phyloP scores from a whole-genome alignment of 2,329 filamentous ascomycete genomes.

The Aspergillus persii region DNA sequence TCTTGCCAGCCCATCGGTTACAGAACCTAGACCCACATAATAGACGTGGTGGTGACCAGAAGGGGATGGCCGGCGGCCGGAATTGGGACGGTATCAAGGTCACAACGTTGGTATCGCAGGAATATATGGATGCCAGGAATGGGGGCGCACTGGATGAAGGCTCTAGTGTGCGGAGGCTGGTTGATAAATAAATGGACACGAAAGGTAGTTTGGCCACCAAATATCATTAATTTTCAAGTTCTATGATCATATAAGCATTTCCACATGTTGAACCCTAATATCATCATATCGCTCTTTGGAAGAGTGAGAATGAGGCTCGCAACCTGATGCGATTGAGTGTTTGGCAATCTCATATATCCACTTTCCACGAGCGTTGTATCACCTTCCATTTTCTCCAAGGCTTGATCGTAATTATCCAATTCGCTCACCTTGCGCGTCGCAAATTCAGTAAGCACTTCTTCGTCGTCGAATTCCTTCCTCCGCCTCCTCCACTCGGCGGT shows the following conservation, averaged over 20 bases:
- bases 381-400: slow-evolving; percentile 30
- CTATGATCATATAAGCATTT: no score
- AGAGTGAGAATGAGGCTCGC: no score
- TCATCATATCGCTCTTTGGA: no score
- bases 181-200: not conserved
- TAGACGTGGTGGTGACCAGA: no score
- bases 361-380: slow-evolving; percentile 28
- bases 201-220: no score
- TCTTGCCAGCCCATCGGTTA: not conserved
- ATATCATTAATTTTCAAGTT: no score
- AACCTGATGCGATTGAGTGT: no score
- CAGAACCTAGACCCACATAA: not conserved
- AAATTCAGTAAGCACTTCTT: slow-evolving; percentile 22
- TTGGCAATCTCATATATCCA: slow-evolving; percentile 29
- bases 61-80: no score
- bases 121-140: not conserved
- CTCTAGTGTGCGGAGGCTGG: not conserved
- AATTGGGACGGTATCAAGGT: not conserved
- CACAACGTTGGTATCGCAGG: not conserved
- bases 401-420: slow-evolving; percentile 31
- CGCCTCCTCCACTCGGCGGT: slow-evolving; percentile 21
- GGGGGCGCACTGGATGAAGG: not conserved
- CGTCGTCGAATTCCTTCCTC: slow-evolving; percentile 19
- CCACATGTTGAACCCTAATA: no score
- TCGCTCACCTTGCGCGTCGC: slow-evolving; percentile 26